Evolutionary conservation across 2,329 filamentous ascomycete species (phyloP), one percentile per base, ranked within the genome.

Genomic region (Colletotrichum acutatum): DNA sequence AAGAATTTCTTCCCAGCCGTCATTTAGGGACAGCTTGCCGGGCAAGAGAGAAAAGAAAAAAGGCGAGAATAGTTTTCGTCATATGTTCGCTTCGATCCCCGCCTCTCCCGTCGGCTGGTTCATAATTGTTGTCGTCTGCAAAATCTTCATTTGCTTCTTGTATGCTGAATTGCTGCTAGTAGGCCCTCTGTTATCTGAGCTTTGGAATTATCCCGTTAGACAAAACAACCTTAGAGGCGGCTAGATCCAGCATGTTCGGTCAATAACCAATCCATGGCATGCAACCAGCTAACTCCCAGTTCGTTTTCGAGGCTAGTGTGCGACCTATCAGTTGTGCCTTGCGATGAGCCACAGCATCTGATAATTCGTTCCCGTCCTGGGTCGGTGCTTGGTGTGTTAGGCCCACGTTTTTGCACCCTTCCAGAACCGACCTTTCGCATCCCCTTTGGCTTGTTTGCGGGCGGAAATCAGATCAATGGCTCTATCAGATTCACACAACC

Each of bases 301-400:
- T 57, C 24, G 34, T 56, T 71, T 62, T 52, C 56, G 58, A 62
- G 24, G 42, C 26, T 49, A 37, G n/a, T 34, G 68, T 68, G 16
- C 59, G 62, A 63, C 71, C 28, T n/a, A 58, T 63, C 56, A 56
- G 53, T 30, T 24, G 30, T 58, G 57, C 42, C 37, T 30, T 19
- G 42, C 42, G 42, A 49, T 49, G 42, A 49, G 42, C 42, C 59
- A 68, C 63, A 26, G 61, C 30, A 58, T 72, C 62, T 67, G 52
- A 72, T 67, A 72, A 61, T 28, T 42, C 46, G 59, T 74, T 72
- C 52, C 52, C 63, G 30, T 53, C 28, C 68, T 24, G 52, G 52
- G 30, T 53, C 26, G 63, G 63, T 66, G 62, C 63, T 56, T 62
- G 57, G 42, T 71, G 56, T 59, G 30, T 56, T 53, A 53, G 52